Conservation (phyloP, 192 early-diverging fungal genomes). For the Rhizoclosmatium globosum region DNA sequence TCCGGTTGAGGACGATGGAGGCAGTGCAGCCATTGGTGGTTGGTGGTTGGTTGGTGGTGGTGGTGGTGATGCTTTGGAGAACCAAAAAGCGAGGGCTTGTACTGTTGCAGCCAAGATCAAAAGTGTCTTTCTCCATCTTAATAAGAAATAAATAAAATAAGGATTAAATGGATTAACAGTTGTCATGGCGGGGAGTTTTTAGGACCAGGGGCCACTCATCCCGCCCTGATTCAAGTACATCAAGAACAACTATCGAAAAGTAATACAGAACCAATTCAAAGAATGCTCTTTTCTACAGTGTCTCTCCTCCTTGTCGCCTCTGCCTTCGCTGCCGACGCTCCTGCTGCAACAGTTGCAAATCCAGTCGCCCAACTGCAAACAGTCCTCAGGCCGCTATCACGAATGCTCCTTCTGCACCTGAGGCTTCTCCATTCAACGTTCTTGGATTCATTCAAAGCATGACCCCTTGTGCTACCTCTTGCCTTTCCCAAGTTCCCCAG, state of each 20-base stretch:
- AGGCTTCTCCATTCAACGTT: background rate
- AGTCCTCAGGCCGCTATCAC: background rate
- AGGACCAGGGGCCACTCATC: background rate
- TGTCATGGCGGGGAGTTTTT: background rate
- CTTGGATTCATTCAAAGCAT: constrained; percentile 7
- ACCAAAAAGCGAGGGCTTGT: too few species aligned
- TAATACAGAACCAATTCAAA: background rate
- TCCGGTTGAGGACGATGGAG: too few species aligned
- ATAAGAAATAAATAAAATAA: too few species aligned
- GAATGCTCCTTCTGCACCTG: background rate
- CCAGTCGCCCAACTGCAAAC: background rate
- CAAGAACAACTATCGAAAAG: too few species aligned
- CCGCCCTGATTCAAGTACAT: too few species aligned
- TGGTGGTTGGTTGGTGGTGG: too few species aligned
- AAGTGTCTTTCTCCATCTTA: too few species aligned
- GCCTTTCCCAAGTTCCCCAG: constrained; percentile 6
- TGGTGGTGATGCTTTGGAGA: too few species aligned
- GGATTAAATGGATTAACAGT: background rate
- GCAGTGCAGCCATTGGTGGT: too few species aligned
- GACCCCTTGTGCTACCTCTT: constrained; percentile 27
- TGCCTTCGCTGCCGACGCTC: background rate
- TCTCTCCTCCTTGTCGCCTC: background rate
- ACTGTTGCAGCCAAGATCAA: too few species aligned
- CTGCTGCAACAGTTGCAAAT: background rate
- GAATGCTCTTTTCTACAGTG: background rate